Conservation (phyloP, 352 stramenopile species). For the Globisporangium emineosum region DNA sequence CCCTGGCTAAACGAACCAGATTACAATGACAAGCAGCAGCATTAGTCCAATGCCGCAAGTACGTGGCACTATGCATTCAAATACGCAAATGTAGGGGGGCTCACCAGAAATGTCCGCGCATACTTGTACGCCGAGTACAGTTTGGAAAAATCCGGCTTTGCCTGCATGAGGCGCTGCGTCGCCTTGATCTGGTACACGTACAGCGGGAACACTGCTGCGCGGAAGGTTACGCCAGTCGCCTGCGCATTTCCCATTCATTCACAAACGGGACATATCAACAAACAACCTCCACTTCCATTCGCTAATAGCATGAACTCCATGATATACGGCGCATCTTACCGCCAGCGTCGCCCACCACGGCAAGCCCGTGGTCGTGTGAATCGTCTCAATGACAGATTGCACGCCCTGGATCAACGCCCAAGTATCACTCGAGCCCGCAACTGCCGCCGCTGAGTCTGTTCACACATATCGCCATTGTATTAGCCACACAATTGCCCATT, state of each 20-base stretch:
- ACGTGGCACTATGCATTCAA: not conserved
- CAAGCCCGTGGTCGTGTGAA: slow-evolving; percentile 64
- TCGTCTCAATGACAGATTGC: slow-evolving; percentile 52
- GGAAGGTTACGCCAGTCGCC: slow-evolving; percentile 62
- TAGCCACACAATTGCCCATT: not conserved
- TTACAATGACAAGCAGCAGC: not conserved
- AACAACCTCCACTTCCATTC: not conserved
- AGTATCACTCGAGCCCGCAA: slow-evolving; percentile 25
- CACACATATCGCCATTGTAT: not conserved
- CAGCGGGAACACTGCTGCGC: slow-evolving; percentile 64
- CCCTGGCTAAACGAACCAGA: slow-evolving; percentile 23
- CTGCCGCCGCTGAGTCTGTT: slow-evolving; percentile 29
- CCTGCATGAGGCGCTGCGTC: slow-evolving; percentile 59
- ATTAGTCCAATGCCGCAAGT: not conserved
- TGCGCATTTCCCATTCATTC: slow-evolving; percentile 13
- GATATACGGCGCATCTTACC: slow-evolving; percentile 22
- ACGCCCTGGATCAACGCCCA: slow-evolving; percentile 55
- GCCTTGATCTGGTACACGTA: slow-evolving; percentile 72
- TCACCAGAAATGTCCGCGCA: slow-evolving; percentile 62
- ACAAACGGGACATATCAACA: not conserved
- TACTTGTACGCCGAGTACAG: slow-evolving; percentile 76
- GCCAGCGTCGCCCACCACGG: slow-evolving; percentile 75
- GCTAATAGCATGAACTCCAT: not conserved
- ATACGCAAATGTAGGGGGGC: not conserved
- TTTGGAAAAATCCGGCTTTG: slow-evolving; percentile 53